Evolutionary conservation across 2,329 filamentous ascomycete genomes (phyloP), one percentile per base, ranked within the genome.

Genomic region (Pseudogymnoascus sp.): DNA sequence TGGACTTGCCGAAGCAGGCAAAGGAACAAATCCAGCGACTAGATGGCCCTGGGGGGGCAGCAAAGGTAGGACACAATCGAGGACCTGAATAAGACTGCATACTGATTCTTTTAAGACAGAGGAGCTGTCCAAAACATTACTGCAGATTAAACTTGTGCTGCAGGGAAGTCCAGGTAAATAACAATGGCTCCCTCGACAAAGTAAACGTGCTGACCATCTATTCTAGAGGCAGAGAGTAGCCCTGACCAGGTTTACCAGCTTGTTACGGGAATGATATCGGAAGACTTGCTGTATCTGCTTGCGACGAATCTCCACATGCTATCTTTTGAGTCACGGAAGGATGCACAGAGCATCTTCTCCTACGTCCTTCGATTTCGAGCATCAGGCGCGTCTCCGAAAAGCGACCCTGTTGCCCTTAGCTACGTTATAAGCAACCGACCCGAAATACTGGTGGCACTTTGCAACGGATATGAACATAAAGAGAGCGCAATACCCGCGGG

Each of bases 311-410:
- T 99, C 50, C 86, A 90, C 74, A 84, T 87, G 59, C 82, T 99
- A 4, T 91, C 93, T 0, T 99, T 99, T 78, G 94, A 99, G 77
- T 90, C 92, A 37, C 87, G 93, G 70, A 97, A 97, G 78, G 93
- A 97, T 71, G 90, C 90, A 11, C 93, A 97, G 73, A 90, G 94
- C 65, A 94, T 97, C 72, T 94, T 97, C 77, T 96, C 91, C 39
- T 94, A 93, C 73, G 89, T 95, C 67, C 91, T 97, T 72, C 90
- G 92, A 66, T 97, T 94, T 79, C 89, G 90, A 65, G 88, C 88
- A 5, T 79, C 84, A 9, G 75, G 76, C 41, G 83, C 82, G 1
- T 84, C 86, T 18, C 79, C 82, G 11, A 85, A 86, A 69, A 83
- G 81, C 66, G 90, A 95, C 64, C 91, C 91, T 0, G 84, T 92